Percentiles rank a stretch among this genome's conserved stretches.
These are phyloP conservation scores for Mycena citricolor DNA, from an alignment of 1,284 basidiomycete genomes.

Conservation along the genomic window DNA sequence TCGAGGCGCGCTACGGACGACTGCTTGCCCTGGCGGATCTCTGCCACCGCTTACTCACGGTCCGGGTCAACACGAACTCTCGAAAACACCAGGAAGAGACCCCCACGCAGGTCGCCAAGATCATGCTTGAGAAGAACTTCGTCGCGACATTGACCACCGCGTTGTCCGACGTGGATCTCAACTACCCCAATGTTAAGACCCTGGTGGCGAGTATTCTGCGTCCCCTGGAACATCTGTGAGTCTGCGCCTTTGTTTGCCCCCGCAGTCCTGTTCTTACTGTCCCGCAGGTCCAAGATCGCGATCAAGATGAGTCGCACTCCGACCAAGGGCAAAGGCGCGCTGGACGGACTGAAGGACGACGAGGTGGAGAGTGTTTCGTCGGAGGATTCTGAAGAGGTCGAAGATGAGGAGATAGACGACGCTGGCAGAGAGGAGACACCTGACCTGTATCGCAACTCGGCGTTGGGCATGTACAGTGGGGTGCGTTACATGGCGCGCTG, in stretches of 20 bases:
- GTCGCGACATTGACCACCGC: slow-evolving; percentile 88
- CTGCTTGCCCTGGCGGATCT: slow-evolving; percentile 87
- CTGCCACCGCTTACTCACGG: slow-evolving; percentile 84
- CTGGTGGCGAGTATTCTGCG: slow-evolving; percentile 85
- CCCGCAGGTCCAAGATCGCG: slow-evolving; percentile 82
- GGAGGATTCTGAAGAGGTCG: slow-evolving; percentile 61
- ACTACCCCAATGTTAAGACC: slow-evolving; percentile 89
- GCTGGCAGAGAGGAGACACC: slow-evolving; percentile 78
- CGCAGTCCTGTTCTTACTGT: slow-evolving; percentile 14
- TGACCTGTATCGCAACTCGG: slow-evolving; percentile 95
- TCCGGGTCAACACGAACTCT: slow-evolving; percentile 60
- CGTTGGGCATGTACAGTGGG: slow-evolving; percentile 92
- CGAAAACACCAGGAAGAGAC: slow-evolving; percentile 77
- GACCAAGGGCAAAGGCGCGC: slow-evolving; percentile 65
- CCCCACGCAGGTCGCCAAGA: slow-evolving; percentile 90
- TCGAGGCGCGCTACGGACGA: slow-evolving; percentile 85
- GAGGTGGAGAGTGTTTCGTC: slow-evolving; percentile 61
- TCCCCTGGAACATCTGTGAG: slow-evolving; percentile 88
- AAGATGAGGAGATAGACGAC: slow-evolving; percentile 59
- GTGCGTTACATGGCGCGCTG: slow-evolving; percentile 46
- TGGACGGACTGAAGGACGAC: slow-evolving; percentile 42
- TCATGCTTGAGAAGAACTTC: slow-evolving; percentile 98
- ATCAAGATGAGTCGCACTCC: slow-evolving; percentile 93
- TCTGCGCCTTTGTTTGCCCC: slow-evolving; percentile 20
- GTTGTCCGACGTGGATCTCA: slow-evolving; percentile 91